These are phyloP conservation scores for Paxillus involutus DNA, from an alignment of 768 basidiomycete species.

Conservation along the genomic window DNA sequence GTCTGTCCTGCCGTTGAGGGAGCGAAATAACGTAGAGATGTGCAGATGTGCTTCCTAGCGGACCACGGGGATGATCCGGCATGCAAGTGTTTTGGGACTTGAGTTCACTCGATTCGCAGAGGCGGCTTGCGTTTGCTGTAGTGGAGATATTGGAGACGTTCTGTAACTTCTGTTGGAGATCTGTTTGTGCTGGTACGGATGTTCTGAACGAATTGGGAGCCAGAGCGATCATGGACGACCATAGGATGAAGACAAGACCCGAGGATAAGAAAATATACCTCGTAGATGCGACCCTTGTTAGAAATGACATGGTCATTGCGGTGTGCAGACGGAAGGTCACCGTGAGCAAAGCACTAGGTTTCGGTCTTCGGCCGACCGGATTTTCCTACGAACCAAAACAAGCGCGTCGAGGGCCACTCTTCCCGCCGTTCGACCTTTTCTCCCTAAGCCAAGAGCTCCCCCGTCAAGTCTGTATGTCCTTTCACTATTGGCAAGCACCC, in stretches of 20 bases:
- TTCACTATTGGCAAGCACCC: too few species aligned
- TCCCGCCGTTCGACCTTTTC: too few species aligned
- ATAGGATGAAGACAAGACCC: slow-evolving; percentile 18
- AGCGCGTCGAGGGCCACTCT: too few species aligned
- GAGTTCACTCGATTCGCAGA: background rate
- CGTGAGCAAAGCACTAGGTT: too few species aligned
- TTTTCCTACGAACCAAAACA: too few species aligned
- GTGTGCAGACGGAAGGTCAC: background rate
- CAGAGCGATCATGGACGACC: slow-evolving; percentile 13
- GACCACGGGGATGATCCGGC: background rate
- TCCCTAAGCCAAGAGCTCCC: too few species aligned
- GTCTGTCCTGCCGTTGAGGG: slow-evolving; percentile 53
- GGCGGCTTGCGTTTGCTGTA: background rate
- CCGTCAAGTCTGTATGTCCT: too few species aligned
- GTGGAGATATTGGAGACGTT: background rate
- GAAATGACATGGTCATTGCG: background rate
- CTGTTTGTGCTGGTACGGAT: background rate
- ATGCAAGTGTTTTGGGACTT: background rate
- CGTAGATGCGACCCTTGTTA: slow-evolving; percentile 13
- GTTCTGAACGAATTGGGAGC: slow-evolving; percentile 11
- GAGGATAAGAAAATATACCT: slow-evolving; percentile 23
- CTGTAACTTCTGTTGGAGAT: background rate
- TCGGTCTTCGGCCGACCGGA: too few species aligned
- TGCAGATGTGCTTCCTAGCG: slow-evolving; percentile 38
- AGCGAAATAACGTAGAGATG: slow-evolving; percentile 62